Evolutionary conservation across 2,329 filamentous ascomycete genomes (phyloP).

Genomic region (Tolypocladium tundrense): DNA sequence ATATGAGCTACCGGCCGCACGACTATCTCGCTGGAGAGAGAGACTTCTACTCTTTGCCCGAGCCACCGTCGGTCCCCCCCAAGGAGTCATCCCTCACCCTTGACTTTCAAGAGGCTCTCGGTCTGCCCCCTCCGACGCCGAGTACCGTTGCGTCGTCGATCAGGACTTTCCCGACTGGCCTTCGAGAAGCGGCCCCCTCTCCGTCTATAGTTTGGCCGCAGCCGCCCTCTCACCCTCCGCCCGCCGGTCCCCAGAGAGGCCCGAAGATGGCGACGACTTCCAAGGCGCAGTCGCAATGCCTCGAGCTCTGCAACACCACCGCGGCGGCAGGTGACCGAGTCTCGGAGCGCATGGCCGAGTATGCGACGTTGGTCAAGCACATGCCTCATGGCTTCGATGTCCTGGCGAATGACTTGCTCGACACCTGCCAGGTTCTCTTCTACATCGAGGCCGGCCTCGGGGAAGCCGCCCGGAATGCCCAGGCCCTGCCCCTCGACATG

Average conservation of each 20-base stretch:
- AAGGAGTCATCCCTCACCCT: conserved; percentile 3
- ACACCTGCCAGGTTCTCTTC: conserved; percentile 55
- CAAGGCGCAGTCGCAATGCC: conserved; percentile 21
- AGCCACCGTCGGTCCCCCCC: conserved; percentile 2
- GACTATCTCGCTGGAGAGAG: background rate
- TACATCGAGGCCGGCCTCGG: conserved; percentile 56
- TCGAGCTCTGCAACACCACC: conserved; percentile 43
- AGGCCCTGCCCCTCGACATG: conserved; percentile 49
- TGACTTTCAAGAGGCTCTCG: conserved; percentile 5
- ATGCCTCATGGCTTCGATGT: conserved; percentile 45
- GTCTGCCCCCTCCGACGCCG: conserved; percentile 1
- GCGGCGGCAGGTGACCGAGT: conserved; percentile 53
- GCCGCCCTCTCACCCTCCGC: background rate
- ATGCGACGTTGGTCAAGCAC: conserved; percentile 45
- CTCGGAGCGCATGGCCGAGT: conserved; percentile 55
- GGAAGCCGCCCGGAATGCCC: conserved; percentile 38
- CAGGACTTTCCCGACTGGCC: background rate
- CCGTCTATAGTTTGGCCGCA: background rate
- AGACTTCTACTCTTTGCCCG: background rate
- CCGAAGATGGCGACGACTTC: conserved; percentile 4
- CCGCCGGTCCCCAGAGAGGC: background rate
- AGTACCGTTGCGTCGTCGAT: background rate
- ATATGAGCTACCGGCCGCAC: background rate
- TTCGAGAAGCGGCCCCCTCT: background rate
- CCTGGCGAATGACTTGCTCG: conserved; percentile 56